These are phyloP conservation scores for Pythium rishiriense DNA, from an alignment of 352 stramenopile genomes.

Conservation along the genomic window DNA sequence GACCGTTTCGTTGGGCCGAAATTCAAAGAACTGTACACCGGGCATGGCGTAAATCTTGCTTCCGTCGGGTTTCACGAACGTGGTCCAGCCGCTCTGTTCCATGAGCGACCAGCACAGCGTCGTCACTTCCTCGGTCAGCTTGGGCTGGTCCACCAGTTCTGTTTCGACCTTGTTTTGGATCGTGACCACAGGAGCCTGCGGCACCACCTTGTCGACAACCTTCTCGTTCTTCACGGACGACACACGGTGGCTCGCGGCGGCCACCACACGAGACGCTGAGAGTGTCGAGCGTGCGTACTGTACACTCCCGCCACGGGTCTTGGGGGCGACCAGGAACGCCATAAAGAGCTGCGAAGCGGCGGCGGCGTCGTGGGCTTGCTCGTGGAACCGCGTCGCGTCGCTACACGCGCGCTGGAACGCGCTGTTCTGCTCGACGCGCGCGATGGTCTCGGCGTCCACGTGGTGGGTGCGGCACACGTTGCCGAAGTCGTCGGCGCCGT, in stretches of 20 bases:
- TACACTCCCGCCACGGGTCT: background rate
- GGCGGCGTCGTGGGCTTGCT: conserved; percentile 31
- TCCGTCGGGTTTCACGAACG: conserved; percentile 52
- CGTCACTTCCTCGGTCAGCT: conserved; percentile 30
- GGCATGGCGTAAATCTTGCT: conserved; percentile 71
- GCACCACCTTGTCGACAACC: background rate
- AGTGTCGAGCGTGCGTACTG: background rate
- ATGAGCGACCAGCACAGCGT: conserved; percentile 61
- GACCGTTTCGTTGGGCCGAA: conserved; percentile 73
- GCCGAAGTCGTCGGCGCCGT: conserved; percentile 33
- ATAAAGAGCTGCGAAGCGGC: conserved; percentile 32
- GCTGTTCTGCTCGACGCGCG: conserved; percentile 40
- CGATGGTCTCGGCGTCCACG: conserved; percentile 37
- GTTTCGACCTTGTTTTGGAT: background rate
- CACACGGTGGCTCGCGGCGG: background rate
- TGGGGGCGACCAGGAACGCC: conserved; percentile 10
- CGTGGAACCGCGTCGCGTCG: conserved; percentile 39
- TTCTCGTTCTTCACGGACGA: background rate
- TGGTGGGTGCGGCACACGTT: conserved; percentile 37
- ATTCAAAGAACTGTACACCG: conserved; percentile 62
- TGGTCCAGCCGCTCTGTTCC: conserved; percentile 58
- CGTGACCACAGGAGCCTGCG: background rate
- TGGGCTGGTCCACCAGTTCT: background rate
- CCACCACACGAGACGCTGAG: background rate
- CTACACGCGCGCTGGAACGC: conserved; percentile 55